Base-by-base conservation (phyloP, 2,329 filamentous ascomycete species). In the Fusarium globosum region DNA sequence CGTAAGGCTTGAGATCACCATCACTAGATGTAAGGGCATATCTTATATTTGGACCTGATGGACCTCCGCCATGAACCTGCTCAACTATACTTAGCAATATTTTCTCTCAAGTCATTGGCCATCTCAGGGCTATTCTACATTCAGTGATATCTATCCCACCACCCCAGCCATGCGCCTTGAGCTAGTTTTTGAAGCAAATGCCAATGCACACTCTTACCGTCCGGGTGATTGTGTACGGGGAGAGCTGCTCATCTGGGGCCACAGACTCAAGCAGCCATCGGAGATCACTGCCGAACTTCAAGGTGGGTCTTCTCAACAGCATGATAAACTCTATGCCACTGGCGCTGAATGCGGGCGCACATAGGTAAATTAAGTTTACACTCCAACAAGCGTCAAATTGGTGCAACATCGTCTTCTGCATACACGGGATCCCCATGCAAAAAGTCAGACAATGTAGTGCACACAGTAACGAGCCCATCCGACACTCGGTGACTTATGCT, bases 401-500 rank as follows among this genome's bases (percentile, higher is more conserved):
- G 16, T 20, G 42, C 16, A 26, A 26, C 23, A 4, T 45, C 23
- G 13, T 26, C 23, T 0, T 26, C 42, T 13, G 9, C 16, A 4
- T 45, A 45, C 16, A 45, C n/a, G 0, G 42, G 42, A 0, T 26
- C n/a, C 12, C n/a, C n/a, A 26, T 26, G 42, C n/a, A 13, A 18
- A 11, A 26, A 45, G 42, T 26, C 23, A 45, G 23, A 20, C 9
- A 6, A 26, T 20, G 23, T 26, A 2, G 23, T 45, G 15, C 23
- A 26, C 7, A 26, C 11, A 26, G 43, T 45, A 45, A 14, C 7
- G 14, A 14, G 43, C 16, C 43, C 3, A 9, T 3, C 12, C 4
- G 4, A 45, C 0, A 26, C 11, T 26, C 7, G 7, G 16, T 20
- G 16, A 9, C 12, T 4, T 26, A 5, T 26, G 7, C 23, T 45